phyloP scores from a whole-genome alignment of 2,329 filamentous ascomycete species.

The Paraphoma sp. region DNA sequence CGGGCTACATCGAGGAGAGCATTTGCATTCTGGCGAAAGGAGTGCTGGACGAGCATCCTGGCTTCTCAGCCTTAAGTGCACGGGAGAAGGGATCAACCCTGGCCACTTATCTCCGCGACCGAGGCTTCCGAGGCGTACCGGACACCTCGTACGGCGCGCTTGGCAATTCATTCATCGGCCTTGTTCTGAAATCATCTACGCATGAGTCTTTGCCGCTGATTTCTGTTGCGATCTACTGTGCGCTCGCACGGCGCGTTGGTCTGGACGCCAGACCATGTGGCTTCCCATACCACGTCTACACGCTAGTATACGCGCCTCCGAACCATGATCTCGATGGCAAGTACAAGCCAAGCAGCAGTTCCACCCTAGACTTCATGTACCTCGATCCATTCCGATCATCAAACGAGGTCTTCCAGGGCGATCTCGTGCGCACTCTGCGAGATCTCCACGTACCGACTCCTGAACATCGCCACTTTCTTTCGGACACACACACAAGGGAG shows the following conservation, averaged over 20 bases:
- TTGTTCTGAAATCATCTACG: constrained; percentile 73
- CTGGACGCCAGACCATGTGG: constrained; percentile 80
- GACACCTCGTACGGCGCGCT: constrained; percentile 79
- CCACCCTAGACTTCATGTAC: constrained; percentile 67
- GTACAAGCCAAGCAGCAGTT: constrained; percentile 36
- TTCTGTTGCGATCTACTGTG: constrained; percentile 85
- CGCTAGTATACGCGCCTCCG: constrained; percentile 70
- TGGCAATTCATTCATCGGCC: constrained; percentile 85
- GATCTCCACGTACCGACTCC: constrained; percentile 54
- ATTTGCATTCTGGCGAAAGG: constrained; percentile 68
- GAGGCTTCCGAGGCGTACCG: constrained; percentile 74
- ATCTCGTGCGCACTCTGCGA: constrained; percentile 67
- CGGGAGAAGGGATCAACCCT: constrained; percentile 72
- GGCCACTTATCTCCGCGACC: constrained; percentile 71
- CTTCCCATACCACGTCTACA: constrained; percentile 85
- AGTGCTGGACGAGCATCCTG: constrained; percentile 61
- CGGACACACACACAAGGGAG: constrained; percentile 67
- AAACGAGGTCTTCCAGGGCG: constrained; percentile 67
- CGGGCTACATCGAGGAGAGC: constrained; percentile 66
- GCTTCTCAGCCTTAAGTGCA: constrained; percentile 64
- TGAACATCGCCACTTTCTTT: constrained; percentile 62
- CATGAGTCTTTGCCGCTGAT: constrained; percentile 87
- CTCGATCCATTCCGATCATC: constrained; percentile 80
- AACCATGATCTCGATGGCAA: constrained; percentile 61
- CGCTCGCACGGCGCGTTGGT: constrained; percentile 75